Evolutionary conservation across 1,284 basidiomycete genomes (phyloP), one percentile per base, ranked within the genome.

Genomic region (Laetiporus sulphureus): DNA sequence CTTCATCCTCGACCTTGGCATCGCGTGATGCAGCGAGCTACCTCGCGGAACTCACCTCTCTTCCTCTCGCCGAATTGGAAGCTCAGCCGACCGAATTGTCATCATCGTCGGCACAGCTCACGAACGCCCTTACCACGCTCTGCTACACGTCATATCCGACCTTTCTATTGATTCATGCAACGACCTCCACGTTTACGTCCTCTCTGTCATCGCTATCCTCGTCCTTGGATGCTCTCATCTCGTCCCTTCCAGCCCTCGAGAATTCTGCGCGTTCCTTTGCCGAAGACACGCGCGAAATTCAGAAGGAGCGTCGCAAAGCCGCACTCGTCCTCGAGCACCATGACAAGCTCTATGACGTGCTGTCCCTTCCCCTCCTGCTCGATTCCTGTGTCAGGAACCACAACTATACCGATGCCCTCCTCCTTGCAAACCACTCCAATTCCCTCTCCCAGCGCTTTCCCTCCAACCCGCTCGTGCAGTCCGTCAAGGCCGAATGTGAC

Each of bases 351-450:
- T 76, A 87, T 50, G 92, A 96, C 59, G 67, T 96, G 23, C 78
- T 97, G 46, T 91, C 95, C 53, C 78, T 95, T 37, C 92, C 93
- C 4, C 69, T 86, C 37, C 74, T 97, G 20, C 87, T 95, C 53
- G 88, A 94, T 56, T 91, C 91, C 0, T 96, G 91, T 54, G 85
- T 95, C 11, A 76, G 91, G 19, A 92, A 91, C 55, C 90, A 90
- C 5, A 86, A 90, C 63, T 95, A 93, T 64, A 73, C 82, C 38
- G 94, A 97, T 59, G 92, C 91, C 0, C 75, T 97, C 45, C 83
- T 91, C 37, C 75, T 95, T 8, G 71, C 83, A 2, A 68, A 75
- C 5, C 87, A 92, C 56, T 79, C 85, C 0, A 62, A 69, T 16
- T 52, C 59, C 0, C 63, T 83, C 16, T 59, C 67, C 3, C 39